phyloP scores from a whole-genome alignment of 2,329 filamentous ascomycete species.

The Colletotrichum salicis region DNA sequence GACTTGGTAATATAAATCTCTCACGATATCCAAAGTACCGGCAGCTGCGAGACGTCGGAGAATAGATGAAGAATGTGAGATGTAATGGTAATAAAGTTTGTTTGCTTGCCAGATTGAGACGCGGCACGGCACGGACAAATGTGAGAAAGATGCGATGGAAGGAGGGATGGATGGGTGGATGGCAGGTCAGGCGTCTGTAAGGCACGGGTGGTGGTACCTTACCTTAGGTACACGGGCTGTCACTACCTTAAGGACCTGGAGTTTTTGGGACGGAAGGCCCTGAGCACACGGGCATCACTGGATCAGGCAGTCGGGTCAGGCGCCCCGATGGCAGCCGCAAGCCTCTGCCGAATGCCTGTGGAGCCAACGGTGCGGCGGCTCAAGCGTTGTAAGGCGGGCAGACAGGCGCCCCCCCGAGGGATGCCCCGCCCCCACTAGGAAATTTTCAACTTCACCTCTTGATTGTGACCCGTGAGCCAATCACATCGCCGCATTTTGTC shows the following conservation, averaged over 20 bases:
- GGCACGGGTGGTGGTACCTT: constrained; percentile 2
- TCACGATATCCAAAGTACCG: constrained; percentile 10
- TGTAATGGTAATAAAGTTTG: constrained; percentile 30
- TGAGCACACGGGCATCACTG: neutral
- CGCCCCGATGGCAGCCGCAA: neutral
- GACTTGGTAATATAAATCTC: neutral
- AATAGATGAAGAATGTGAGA: constrained; percentile 32
- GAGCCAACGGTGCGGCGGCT: constrained; percentile 28
- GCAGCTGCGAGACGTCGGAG: constrained; percentile 22
- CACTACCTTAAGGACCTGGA: too few species aligned
- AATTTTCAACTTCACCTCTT: constrained; percentile 37
- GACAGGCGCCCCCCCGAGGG: neutral
- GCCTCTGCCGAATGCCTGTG: constrained; percentile 15
- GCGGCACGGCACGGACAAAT: constrained; percentile 20
- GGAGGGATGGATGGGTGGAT: neutral
- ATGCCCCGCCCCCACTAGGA: constrained; percentile 24
- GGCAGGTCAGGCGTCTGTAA: neutral
- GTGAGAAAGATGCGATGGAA: constrained; percentile 9
- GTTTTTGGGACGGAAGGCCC: neutral
- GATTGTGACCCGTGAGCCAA: constrained; percentile 43
- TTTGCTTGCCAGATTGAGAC: constrained; percentile 5
- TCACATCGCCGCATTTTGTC: constrained; percentile 46
- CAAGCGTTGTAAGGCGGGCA: constrained; percentile 29
- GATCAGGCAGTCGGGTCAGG: neutral
- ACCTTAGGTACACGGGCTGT: neutral